Conservation (phyloP, 192 early-diverging fungal genomes). For the Entophlyctis luteolus region DNA sequence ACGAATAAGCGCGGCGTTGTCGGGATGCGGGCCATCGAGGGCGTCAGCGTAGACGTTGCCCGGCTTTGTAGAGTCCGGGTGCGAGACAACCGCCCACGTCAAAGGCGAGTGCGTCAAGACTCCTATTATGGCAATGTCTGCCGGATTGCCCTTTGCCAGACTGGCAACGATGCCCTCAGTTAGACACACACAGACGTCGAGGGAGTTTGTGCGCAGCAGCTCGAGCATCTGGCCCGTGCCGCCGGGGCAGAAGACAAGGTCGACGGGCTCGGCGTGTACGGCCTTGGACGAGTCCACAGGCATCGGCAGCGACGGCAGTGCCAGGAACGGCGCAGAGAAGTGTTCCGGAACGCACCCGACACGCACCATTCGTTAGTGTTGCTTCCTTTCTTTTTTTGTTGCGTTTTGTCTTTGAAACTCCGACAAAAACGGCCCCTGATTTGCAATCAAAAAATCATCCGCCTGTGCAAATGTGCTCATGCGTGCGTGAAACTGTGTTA, state of each 20-base stretch:
- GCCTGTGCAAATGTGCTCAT: too few species aligned
- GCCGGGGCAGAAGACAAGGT: conserved; percentile 42
- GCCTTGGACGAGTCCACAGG: too few species aligned
- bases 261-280: conserved; percentile 1
- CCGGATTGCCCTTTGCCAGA: conserved; percentile 42
- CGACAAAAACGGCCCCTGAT: too few species aligned
- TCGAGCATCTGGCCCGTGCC: conserved; percentile 58
- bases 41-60: not conserved
- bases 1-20: conserved; percentile 34
- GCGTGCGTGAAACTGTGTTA: too few species aligned
- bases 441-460: too few species aligned
- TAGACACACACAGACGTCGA: conserved; percentile 82
- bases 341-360: conserved; percentile 57
- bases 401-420: too few species aligned
- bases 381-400: too few species aligned
- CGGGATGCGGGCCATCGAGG: conserved; percentile 29
- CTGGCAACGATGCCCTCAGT: conserved; percentile 76
- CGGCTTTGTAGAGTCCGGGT: conserved; percentile 5
- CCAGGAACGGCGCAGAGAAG: conserved; percentile 50
- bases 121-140: conserved; percentile 69
- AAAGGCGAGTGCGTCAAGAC: conserved; percentile 75
- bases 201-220: conserved; percentile 61
- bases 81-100: conserved; percentile 45
- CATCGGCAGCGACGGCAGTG: too few species aligned
- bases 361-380: too few species aligned